Base-by-base conservation (phyloP, 768 basidiomycete species). In the Suillus lakei region DNA sequence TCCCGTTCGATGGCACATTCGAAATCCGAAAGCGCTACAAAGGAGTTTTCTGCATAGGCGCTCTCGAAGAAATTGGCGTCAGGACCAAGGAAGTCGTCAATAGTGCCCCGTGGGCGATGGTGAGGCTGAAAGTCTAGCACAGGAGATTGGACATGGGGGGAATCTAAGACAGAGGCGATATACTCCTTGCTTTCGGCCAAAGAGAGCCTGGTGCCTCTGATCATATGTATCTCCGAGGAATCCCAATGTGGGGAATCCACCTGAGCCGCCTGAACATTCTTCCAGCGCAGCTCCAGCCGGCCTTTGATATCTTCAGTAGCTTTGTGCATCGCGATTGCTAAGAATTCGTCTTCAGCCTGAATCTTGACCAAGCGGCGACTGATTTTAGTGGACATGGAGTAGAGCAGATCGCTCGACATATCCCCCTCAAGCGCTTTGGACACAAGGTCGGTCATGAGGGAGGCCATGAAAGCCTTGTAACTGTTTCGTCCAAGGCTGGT, bases 391-490 rank as follows among this genome's bases (percentile, higher is more conserved):
- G 70, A 72, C 71, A 77, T 76, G 38, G 38, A 69, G 16, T 70
- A 72, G 6, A 81, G 70, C 9, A 77, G 2, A 41, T 81, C 73
- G 44, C 67, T 76, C 4, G 68, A 39, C 18, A 70, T 56, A 15
- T 72, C 61, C 0, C 1, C 12, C 3, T 64, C 55, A 0, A 73
- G 59, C 4, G 73, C 75, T 4, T 69, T 32, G 3, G 70, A 39
- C 2, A 81, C 67, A 3, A 76, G 63, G 28, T 67, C 44, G 6
- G 77, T 68, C 41, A 81, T 69, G 59, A 85, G 72, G 56, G 78
- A 85, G 2, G 81, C 48, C 69, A 86, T 80, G 71, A 87, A 87
- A 2, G 41, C 12, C 62, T 88, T 87, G 73, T 88, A 88, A 0
- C 72, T 68, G 15, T 46, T 50, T 16, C 51, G 5, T 2, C 68